These are phyloP conservation scores for Rehmannia glutinosa DNA, from an alignment of 257 asterid species.

Conservation along the genomic window DNA sequence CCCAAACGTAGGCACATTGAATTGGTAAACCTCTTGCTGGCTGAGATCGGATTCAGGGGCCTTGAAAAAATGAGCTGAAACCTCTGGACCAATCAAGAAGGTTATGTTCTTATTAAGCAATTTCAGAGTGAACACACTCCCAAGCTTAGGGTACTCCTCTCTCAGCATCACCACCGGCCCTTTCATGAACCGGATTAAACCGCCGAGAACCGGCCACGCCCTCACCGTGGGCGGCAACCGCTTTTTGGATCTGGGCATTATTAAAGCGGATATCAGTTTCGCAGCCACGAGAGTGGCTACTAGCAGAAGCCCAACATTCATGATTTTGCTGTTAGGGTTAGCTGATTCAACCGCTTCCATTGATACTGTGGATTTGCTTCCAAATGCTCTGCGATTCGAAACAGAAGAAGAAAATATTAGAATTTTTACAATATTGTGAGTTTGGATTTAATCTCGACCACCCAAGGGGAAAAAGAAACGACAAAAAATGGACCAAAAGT, in stretches of 20 bases:
- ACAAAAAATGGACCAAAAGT: neutral
- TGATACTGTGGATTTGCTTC: conserved; percentile 2
- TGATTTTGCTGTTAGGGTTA: conserved; percentile 28
- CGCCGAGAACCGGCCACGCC: conserved; percentile 71
- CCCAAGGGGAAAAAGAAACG: neutral
- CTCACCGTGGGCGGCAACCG: conserved; percentile 66
- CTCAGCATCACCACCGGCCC: conserved; percentile 85
- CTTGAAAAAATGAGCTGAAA: conserved; percentile 94
- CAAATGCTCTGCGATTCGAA: conserved; percentile 9
- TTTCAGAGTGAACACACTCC: conserved; percentile 76
- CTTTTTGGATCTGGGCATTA: conserved; percentile 70
- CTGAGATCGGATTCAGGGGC: conserved; percentile 93
- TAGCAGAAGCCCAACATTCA: conserved; percentile 63
- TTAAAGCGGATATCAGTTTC: conserved; percentile 48
- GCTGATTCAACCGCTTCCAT: conserved; percentile 44
- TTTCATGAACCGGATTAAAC: conserved; percentile 60
- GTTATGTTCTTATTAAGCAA: conserved; percentile 72
- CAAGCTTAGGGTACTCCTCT: conserved; percentile 93
- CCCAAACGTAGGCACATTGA: conserved; percentile 93
- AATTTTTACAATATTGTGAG: neutral
- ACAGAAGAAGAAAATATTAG: neutral
- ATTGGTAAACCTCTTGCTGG: conserved; percentile 92
- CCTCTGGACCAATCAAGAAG: conserved; percentile 90
- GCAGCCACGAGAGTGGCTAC: conserved; percentile 69
- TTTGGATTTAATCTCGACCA: neutral